Evolutionary conservation across 2,329 filamentous ascomycete species (phyloP).

Genomic region (Trichoderma harzianum): DNA sequence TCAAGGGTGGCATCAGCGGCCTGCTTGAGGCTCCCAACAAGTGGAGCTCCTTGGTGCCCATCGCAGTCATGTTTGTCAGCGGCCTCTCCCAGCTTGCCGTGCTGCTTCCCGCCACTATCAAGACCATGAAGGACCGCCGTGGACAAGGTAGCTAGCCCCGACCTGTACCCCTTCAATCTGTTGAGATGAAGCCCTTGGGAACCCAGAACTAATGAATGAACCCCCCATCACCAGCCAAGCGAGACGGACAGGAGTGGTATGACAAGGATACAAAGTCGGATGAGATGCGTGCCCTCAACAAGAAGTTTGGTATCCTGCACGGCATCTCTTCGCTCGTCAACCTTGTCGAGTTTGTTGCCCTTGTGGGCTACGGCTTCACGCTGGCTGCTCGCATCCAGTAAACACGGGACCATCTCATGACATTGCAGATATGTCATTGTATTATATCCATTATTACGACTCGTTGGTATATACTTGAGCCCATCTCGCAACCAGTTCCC

Average conservation of each 20-base stretch:
- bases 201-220: neutral
- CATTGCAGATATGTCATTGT: neutral
- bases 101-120: slow-evolving; percentile 71
- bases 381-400: slow-evolving; percentile 61
- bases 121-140: slow-evolving; percentile 71
- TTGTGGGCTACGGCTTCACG: slow-evolving; percentile 73
- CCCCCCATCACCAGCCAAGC: slow-evolving; percentile 57
- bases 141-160: slow-evolving; percentile 60
- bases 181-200: slow-evolving; percentile 20
- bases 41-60: slow-evolving; percentile 63
- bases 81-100: slow-evolving; percentile 68
- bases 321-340: slow-evolving; percentile 79
- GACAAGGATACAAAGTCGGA: slow-evolving; percentile 75
- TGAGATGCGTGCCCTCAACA: slow-evolving; percentile 80
- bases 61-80: slow-evolving; percentile 66
- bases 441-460: neutral
- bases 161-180: neutral
- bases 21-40: slow-evolving; percentile 59
- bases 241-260: slow-evolving; percentile 84
- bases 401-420: slow-evolving; percentile 16
- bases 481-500: neutral
- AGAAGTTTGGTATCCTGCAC: slow-evolving; percentile 74
- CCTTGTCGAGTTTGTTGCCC: slow-evolving; percentile 64
- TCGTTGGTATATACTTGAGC: neutral
- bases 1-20: slow-evolving; percentile 49